phyloP scores from a whole-genome alignment of 2,329 filamentous ascomycete species.

The Hysterium pulicare region DNA sequence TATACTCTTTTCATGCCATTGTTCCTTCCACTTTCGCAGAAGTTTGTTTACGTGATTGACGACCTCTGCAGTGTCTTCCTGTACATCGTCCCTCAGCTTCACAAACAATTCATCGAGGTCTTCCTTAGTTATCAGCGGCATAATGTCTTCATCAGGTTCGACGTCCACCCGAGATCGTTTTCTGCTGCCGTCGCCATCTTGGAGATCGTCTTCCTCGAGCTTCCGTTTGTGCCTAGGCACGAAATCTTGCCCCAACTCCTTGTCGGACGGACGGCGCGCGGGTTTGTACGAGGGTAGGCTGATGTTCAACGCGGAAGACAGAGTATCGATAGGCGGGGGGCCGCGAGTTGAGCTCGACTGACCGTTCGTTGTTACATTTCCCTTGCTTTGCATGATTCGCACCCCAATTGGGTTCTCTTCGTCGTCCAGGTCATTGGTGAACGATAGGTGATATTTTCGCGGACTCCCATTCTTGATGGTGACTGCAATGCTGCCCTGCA shows the following conservation, averaged over 20 bases:
- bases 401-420: conserved; percentile 16
- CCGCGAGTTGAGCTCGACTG: background rate
- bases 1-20: conserved; percentile 19
- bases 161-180: conserved; percentile 8
- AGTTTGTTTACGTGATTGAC: conserved; percentile 16
- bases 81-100: conserved; percentile 21
- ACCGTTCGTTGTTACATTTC: conserved; percentile 1
- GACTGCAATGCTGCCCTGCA: conserved; percentile 15
- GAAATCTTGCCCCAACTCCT: conserved; percentile 16
- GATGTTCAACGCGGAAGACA: background rate
- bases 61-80: conserved; percentile 18
- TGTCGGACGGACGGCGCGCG: conserved; percentile 15
- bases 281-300: conserved; percentile 3
- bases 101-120: conserved; percentile 16
- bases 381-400: conserved; percentile 10
- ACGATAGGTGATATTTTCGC: conserved; percentile 9
- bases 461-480: conserved; percentile 6
- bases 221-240: conserved; percentile 19
- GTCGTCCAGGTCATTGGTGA: conserved; percentile 11
- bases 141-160: conserved; percentile 14
- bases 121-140: conserved; percentile 19
- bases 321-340: background rate
- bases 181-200: conserved; percentile 4
- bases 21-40: conserved; percentile 10
- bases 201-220: conserved; percentile 5